Evolutionary conservation across 495 filamentous ascomycete species (phyloP).

Genomic region (Neurospora sp.): DNA sequence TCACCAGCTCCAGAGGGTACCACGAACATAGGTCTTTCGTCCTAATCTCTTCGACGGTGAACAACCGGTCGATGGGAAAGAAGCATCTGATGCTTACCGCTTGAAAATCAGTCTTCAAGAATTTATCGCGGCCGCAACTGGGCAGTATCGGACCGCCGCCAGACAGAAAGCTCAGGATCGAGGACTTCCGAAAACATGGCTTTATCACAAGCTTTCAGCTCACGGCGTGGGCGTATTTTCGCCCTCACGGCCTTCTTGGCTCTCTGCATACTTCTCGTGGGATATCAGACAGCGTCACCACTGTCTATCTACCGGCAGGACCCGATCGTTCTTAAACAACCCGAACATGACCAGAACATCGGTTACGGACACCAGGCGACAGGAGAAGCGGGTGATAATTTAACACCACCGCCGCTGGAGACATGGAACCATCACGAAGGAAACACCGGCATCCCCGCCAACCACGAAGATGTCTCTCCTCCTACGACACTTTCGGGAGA

Average conservation of each 20-base stretch:
- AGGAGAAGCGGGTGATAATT: neutral
- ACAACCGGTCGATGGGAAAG: neutral
- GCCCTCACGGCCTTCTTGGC: neutral
- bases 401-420: neutral
- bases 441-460: neutral
- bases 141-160: neutral
- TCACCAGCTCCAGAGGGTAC: neutral
- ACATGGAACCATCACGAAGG: neutral
- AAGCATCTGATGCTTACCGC: neutral
- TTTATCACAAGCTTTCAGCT: neutral
- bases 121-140: neutral
- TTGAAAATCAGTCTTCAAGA: neutral
- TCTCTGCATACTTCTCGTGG: neutral
- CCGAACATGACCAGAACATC: neutral
- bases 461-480: neutral
- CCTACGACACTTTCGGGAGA: neutral
- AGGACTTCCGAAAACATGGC: neutral
- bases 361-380: neutral
- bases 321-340: neutral
- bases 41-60: neutral
- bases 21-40: neutral
- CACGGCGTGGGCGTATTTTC: neutral
- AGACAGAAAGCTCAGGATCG: neutral
- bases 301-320: neutral
- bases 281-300: neutral